phyloP scores from a whole-genome alignment of 2,329 filamentous ascomycete species.

The Macrophomina pseudophaseolina region DNA sequence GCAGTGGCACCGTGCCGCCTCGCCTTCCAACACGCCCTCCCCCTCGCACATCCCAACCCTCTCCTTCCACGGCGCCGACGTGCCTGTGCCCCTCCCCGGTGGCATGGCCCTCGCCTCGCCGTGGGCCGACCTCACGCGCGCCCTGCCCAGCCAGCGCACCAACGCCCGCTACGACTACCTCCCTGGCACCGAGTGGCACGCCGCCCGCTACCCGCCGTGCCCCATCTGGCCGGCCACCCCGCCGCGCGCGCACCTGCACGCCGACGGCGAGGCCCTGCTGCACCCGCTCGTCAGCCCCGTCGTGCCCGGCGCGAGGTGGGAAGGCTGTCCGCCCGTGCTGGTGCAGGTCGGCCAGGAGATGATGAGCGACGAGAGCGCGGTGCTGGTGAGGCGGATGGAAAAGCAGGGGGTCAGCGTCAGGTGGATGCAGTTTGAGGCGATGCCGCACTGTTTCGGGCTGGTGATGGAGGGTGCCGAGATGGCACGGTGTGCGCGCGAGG shows the following conservation, averaged over 20 bases:
- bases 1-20: conserved; percentile 58
- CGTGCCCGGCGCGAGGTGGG: conserved; percentile 59
- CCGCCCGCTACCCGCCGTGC: conserved; percentile 54
- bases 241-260: conserved; percentile 55
- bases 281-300: conserved; percentile 74
- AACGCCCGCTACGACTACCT: conserved; percentile 69
- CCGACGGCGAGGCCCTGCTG: conserved; percentile 48
- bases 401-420: conserved; percentile 65
- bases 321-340: conserved; percentile 67
- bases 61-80: conserved; percentile 64
- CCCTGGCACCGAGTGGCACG: conserved; percentile 48
- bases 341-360: conserved; percentile 74
- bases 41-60: conserved; percentile 47
- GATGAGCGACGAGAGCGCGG: conserved; percentile 69
- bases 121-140: conserved; percentile 74
- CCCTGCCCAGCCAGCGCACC: conserved; percentile 59
- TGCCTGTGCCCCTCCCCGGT: conserved; percentile 69
- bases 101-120: conserved; percentile 68
- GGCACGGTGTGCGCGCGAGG: conserved; percentile 25
- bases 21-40: conserved; percentile 44
- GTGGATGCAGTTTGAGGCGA: conserved; percentile 76
- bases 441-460: conserved; percentile 73
- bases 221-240: conserved; percentile 52
- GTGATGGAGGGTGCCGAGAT: conserved; percentile 39
- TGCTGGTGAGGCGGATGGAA: conserved; percentile 62